Evolutionary conservation across 345 rosid genomes (phyloP), one percentile per base, ranked within the genome.

Genomic region (Rhodomyrtus tomentosa): DNA sequence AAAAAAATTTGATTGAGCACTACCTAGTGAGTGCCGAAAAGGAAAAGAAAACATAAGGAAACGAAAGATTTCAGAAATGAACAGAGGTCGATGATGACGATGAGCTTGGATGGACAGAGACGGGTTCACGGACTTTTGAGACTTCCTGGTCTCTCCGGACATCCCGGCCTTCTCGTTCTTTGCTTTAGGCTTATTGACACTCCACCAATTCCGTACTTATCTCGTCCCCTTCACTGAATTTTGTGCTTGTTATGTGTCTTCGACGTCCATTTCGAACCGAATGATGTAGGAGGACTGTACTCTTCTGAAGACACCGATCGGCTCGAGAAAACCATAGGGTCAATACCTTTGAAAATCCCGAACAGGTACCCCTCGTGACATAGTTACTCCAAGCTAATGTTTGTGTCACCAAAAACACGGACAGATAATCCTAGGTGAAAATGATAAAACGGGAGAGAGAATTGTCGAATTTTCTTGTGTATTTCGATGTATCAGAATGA

Each of bases 351-450:
- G 22, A 7, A 18, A 32, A 62, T 16, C 10, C 2, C 6, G 0
- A 32, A 32, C 0, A 0, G 0, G 20, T 62, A 20, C 12, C 42
- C 4, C 4, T 4, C 1, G 0, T 2, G 6, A 0, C 4, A 16
- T 0, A 32, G 1, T 8, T 32, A 16, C 2, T 11, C 6, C 16
- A 32, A 32, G 10, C 0, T 8, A 18, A 62, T 32, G 12, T 32
- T 29, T 2, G 0, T 6, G 3, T 9, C 24, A 8, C 0, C 3
- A 16, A 62, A 20, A 8, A 16, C 32, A 62, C 12, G 0, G 1
- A 62, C 12, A 0, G 42, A 32, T 32, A 32, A 0, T 62, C 1
- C 50, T 48, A 48, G 50, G 9, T 9, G 50, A 48, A 11, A 48
- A 48, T 10, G 10, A 48, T 10, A 48, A 48, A 48, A 3, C 50